Base-by-base conservation (phyloP, 768 basidiomycete genomes). In the Stropharia rugosoannulata region DNA sequence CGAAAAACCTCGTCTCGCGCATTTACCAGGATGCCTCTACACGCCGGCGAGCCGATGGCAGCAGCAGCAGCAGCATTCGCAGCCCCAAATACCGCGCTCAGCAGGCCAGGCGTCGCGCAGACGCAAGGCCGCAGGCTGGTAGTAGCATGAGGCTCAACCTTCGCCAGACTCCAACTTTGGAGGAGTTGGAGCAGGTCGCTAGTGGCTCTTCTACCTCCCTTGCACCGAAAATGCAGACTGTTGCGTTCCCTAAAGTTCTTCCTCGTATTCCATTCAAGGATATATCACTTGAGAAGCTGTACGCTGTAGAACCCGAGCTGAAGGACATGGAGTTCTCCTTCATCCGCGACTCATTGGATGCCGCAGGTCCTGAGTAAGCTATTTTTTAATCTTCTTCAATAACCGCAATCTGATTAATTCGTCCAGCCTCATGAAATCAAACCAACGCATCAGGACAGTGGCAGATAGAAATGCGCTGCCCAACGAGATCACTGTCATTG, bases 191-290 rank as follows among this genome's bases (percentile, higher is more conserved):
- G 39, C 18, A 43, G 22, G 72, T 73, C 72, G 57, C 66, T 2
- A 70, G 71, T 37, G 62, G 61, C n/a, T 39, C 56, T 15, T 25
- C 61, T 5, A 29, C 65, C 7, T 49, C 66, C 9, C 19, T 57
- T 1, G 16, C 38, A 54, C 69, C 80, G 32, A 75, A 51, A 8
- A 62, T 62, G 1, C 46, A 66, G 0, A 61, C 65, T n/a, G 42
- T 75, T 3, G 49, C 73, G 22, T 75, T 87, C 11, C 84, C 84
- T 7, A 78, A 80, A 55, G 72, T 71, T 25, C 81, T 89, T 18
- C 68, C 70, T 32, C 79, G 82, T 13, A 85, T 87, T 0, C 67
- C 73, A 0, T 84, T 74, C 57, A 61, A 70, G 25, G 78, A 78
- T 39, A 71, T 87, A 44, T 66, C 76, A 13, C 62, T 65, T 18